A percentile compares a stretch with the other conserved stretches of the same genome.
These are phyloP conservation scores for Boletellus ananas DNA, from an alignment of 768 basidiomycete species.

Conservation along the genomic window DNA sequence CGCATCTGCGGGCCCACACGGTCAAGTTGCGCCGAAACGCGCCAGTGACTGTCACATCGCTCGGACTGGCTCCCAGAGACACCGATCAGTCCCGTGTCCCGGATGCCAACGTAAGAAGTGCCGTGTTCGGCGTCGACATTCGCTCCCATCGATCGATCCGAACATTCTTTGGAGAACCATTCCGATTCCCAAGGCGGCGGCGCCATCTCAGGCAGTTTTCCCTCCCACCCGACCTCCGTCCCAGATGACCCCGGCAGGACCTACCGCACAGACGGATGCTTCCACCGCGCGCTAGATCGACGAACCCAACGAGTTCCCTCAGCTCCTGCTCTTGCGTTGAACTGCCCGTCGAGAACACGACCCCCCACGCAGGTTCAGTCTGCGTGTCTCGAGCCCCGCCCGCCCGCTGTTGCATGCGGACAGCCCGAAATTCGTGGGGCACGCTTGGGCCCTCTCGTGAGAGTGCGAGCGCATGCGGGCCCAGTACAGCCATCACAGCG, in stretches of 20 bases:
- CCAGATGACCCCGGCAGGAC: conserved; percentile 24
- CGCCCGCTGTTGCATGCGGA: conserved; percentile 12
- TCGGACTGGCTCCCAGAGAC: no score
- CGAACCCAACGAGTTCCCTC: conserved; percentile 10
- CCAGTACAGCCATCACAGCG: conserved; percentile 24
- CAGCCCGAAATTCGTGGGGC: conserved; percentile 10
- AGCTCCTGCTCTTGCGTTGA: conserved; percentile 12
- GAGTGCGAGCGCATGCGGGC: conserved; percentile 23
- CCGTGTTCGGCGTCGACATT: no score
- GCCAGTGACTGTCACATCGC: no score
- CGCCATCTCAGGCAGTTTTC: no score
- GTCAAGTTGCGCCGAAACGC: no score
- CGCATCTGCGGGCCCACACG: no score
- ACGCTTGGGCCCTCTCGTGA: conserved; percentile 2
- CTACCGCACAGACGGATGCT: conserved; percentile 7
- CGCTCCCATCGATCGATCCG: no score
- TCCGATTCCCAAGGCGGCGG: background rate
- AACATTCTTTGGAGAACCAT: background rate
- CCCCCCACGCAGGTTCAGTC: conserved; percentile 1
- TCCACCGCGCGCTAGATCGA: background rate
- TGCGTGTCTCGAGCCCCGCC: background rate
- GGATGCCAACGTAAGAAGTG: no score
- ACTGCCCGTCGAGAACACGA: conserved; percentile 14
- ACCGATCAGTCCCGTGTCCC: no score
- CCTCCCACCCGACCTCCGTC: conserved; percentile 10